phyloP scores from a whole-genome alignment of 1,284 basidiomycete species.

The Heterobasidion occidentale region DNA sequence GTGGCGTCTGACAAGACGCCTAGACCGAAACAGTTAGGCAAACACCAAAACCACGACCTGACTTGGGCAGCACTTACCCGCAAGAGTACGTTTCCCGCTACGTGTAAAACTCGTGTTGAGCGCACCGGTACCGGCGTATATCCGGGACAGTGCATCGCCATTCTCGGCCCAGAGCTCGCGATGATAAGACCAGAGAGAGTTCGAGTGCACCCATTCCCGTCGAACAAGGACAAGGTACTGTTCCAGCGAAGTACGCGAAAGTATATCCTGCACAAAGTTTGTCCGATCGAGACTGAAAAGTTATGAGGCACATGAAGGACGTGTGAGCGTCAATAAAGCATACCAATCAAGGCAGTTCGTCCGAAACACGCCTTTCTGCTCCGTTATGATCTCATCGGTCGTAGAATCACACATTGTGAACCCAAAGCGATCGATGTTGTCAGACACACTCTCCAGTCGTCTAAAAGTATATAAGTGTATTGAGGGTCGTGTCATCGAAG shows the following conservation, averaged over 20 bases:
- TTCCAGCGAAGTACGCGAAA: constrained; percentile 73
- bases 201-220: constrained; percentile 66
- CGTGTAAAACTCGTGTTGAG: constrained; percentile 95
- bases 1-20: constrained; percentile 93
- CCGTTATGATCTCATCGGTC: constrained; percentile 63
- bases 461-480: constrained; percentile 22
- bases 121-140: constrained; percentile 96
- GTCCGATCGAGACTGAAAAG: constrained; percentile 81
- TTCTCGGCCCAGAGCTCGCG: constrained; percentile 97
- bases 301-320: not conserved
- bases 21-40: constrained; percentile 11
- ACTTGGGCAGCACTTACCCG: constrained; percentile 37
- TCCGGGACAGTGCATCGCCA: constrained; percentile 82
- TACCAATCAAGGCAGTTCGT: constrained; percentile 96
- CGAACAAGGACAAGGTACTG: constrained; percentile 66
- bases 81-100: constrained; percentile 88
- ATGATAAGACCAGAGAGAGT: constrained; percentile 78
- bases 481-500: constrained; percentile 3
- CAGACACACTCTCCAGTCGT: constrained; percentile 50
- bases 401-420: constrained; percentile 74
- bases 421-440: constrained; percentile 75
- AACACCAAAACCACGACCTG: not conserved
- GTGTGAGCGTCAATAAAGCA: constrained; percentile 13
- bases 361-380: constrained; percentile 87
- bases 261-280: constrained; percentile 95